Base-by-base conservation (phyloP, 2,329 filamentous ascomycete genomes). In the Colletotrichum eleusines region DNA sequence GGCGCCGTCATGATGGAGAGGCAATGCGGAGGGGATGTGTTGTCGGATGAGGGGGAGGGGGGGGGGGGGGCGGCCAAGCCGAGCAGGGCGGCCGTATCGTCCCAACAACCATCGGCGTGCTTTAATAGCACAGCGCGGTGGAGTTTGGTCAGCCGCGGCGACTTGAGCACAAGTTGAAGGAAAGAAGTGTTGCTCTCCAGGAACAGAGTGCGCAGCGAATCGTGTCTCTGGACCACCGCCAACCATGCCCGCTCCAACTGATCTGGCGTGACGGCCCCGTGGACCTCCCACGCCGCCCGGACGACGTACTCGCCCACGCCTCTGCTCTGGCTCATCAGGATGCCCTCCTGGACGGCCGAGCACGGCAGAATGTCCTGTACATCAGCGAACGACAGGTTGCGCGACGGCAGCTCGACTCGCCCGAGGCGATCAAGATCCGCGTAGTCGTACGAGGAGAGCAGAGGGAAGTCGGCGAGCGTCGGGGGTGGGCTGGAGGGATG, bases 331-430 rank as follows among this genome's bases (percentile, higher is more conserved):
- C 79, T 81, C 26, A 82, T 69, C 0, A 81, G 67, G 18, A 83
- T 76, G 5, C 81, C 81, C 1, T 77, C 75, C 55, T 83, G 81
- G 68, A 81, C 77, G 0, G 80, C 78, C 0, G 81, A 81, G 63
- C 79, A 81, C 0, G 81, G 81, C 20, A 80, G 82, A 0, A 82
- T 77, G 31, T 81, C 80, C 26, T 80, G 74, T 0, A 83, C 72
- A 2, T 68, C 65, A 7, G 57, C 46, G 23, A 50, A 23, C 9
- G 46, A 50, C 11, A 50, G 46, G 5, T 23, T 57, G 18, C 50
- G 31, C 12, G 16, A 26, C 3, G 51, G 59, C 42, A 58, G 46
- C 46, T 50, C 46, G 7, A 26, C 23, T 4, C 23, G 46, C 12
- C 14, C 46, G 23, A 50, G 46, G 11, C 46, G 46, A 12, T 23